Evolutionary conservation across 2,329 filamentous ascomycete genomes (phyloP).

Genomic region (Verticillium albo-atrum): DNA sequence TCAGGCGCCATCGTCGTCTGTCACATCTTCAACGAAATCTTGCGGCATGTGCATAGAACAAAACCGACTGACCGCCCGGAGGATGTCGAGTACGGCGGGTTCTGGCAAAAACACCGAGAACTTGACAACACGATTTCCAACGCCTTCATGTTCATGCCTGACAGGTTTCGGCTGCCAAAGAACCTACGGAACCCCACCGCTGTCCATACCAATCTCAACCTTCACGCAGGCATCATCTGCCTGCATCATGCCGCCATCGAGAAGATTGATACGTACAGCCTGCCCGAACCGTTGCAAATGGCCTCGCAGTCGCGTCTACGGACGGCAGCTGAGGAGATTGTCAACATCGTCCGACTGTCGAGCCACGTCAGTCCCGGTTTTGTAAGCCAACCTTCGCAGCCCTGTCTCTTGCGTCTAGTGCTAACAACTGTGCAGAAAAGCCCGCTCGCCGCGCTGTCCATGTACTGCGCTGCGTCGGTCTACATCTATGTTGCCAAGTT

Average conservation of each 20-base stretch:
- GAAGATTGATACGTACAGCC: slow-evolving; percentile 68
- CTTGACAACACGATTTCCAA: slow-evolving; percentile 79
- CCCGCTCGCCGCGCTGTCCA: slow-evolving; percentile 73
- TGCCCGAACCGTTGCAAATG: slow-evolving; percentile 60
- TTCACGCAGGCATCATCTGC: slow-evolving; percentile 84
- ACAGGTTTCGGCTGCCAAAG: slow-evolving; percentile 65
- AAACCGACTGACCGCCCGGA: slow-evolving; percentile 66
- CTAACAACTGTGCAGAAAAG: slow-evolving; percentile 52
- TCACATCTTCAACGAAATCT: slow-evolving; percentile 74
- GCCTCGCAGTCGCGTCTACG: slow-evolving; percentile 70
- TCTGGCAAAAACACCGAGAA: slow-evolving; percentile 80
- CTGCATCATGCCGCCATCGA: slow-evolving; percentile 85
- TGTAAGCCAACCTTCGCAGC: slow-evolving; percentile 42
- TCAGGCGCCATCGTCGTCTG: slow-evolving; percentile 70
- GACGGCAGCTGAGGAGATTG: slow-evolving; percentile 78
- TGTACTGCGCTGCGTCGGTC: slow-evolving; percentile 81
- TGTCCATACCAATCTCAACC: slow-evolving; percentile 80
- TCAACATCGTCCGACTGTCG: slow-evolving; percentile 75
- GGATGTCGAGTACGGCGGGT: slow-evolving; percentile 69
- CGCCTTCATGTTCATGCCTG: slow-evolving; percentile 73
- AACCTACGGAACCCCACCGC: slow-evolving; percentile 67
- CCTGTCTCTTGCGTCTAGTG: neutral
- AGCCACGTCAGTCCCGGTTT: slow-evolving; percentile 63
- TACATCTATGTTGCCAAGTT: slow-evolving; percentile 76
- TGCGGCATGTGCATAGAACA: slow-evolving; percentile 73